Evolutionary conservation across 208 protist genomes (phyloP), one percentile per base, ranked within the genome.

Genomic region (Leishmania tropica): DNA sequence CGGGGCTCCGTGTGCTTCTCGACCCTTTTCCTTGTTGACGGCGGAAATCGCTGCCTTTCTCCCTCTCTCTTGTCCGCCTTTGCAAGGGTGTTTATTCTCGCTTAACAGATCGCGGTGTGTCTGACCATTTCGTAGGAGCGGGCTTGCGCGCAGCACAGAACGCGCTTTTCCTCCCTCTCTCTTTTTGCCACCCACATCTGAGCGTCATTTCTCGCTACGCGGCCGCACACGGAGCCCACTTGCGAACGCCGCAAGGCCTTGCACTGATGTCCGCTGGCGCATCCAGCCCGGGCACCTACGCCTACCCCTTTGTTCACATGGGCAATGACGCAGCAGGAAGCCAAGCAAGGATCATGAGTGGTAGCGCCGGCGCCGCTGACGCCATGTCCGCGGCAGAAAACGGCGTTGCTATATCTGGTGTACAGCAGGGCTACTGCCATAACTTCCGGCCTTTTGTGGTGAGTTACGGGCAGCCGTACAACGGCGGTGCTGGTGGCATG

Each of bases 231-330:
- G 3, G 24, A 4, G 45, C 45, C 68, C 24, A 54, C 42, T 31
- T 31, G 42, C 68, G 0, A 53, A n/a, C 31, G 13, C 72, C 45
- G 15, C 51, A 4, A 40, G 48, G 17, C 60, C 1, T 28, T 40
- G 3, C 15, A 15, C 1, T 11, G n/a, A 76, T 62, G 72, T 28
- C 48, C 51, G 10, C 72, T 62, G 35, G 1, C 31, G 13, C 72
- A n/a, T 42, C 51, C 19, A 67, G 37, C 40, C 24, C 53, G 37
- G 48, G n/a, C 75, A 42, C 47, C 37, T 60, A 40, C 24, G 75
- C 75, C 54, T 78, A 78, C 75, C 75, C 75, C 8, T 65, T 78
- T 24, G 56, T 67, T 47, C 56, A 78, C 75, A 67, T 31, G 54
- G 24, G 56, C 28, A 13, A 19, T 48, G 75, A 48, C 35, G 56